Percentiles rank a stretch among this genome's conserved stretches.
phyloP scores from a whole-genome alignment of 768 basidiomycete genomes.

The Cyathus striatus region DNA sequence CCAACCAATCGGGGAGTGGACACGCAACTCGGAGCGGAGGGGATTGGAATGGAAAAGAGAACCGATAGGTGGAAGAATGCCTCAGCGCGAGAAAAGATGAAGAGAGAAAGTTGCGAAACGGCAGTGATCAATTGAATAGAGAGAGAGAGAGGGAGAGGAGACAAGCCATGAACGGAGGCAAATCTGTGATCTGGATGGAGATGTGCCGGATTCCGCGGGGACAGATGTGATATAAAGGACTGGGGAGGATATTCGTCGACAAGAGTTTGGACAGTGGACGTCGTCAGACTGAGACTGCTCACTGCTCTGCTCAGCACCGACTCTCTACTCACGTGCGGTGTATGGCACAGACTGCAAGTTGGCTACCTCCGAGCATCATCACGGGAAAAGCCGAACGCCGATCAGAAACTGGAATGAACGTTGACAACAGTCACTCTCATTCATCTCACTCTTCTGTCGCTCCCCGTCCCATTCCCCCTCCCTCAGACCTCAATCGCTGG shows the following conservation, averaged over 20 bases:
- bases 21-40: conserved; percentile 40
- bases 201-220: conserved; percentile 22
- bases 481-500: conserved; percentile 31
- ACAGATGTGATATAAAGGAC: no score
- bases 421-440: conserved; percentile 15
- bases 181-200: conserved; percentile 21
- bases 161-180: conserved; percentile 13
- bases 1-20: conserved; percentile 44
- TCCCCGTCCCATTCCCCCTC: conserved; percentile 28
- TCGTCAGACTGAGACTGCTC: no score
- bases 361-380: conserved; percentile 1
- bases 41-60: conserved; percentile 28
- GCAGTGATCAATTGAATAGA: conserved; percentile 10
- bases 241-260: no score
- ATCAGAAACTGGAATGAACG: conserved; percentile 30
- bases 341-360: conserved; percentile 1
- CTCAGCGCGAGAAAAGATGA: conserved; percentile 24
- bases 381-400: conserved; percentile 44
- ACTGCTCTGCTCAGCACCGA: no score
- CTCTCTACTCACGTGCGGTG: no score
- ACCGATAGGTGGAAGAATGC: conserved; percentile 34
- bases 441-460: conserved; percentile 16
- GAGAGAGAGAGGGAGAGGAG: conserved; percentile 5
- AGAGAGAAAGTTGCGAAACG: conserved; percentile 5
- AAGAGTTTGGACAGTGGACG: no score